These are phyloP conservation scores for Vitis hybrid DNA, from an alignment of 177 flowering plant genomes.

Conservation along the genomic window DNA sequence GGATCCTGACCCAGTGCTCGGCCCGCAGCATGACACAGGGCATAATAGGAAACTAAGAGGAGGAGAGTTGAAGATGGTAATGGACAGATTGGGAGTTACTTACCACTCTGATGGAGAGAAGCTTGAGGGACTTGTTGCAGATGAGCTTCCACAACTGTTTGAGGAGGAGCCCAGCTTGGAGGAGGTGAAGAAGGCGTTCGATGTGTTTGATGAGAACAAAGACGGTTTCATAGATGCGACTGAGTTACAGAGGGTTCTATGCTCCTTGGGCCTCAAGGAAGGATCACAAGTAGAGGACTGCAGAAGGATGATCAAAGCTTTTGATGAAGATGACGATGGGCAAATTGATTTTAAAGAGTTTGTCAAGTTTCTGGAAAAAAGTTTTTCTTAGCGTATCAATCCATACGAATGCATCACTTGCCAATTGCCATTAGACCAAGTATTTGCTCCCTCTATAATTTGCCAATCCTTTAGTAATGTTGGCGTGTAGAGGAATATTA, in stretches of 20 bases:
- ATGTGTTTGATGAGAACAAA: slow-evolving; percentile 30
- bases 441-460: slow-evolving; percentile 1
- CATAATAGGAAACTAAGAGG: slow-evolving; percentile 1
- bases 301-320: slow-evolving; percentile 21
- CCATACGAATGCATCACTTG: too few species aligned
- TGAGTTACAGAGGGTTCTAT: slow-evolving; percentile 24
- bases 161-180: slow-evolving; percentile 29
- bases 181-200: slow-evolving; percentile 28
- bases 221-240: slow-evolving; percentile 31
- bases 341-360: slow-evolving; percentile 24
- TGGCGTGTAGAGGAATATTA: too few species aligned
- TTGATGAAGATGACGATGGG: slow-evolving; percentile 30
- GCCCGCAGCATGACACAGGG: background rate
- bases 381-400: background rate
- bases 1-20: background rate
- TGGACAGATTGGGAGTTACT: slow-evolving; percentile 15
- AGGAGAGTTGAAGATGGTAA: slow-evolving; percentile 16
- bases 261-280: slow-evolving; percentile 11
- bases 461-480: too few species aligned
- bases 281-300: slow-evolving; percentile 16
- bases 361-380: slow-evolving; percentile 8
- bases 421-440: too few species aligned
- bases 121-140: slow-evolving; percentile 8
- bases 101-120: background rate
- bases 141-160: slow-evolving; percentile 6